These are phyloP conservation scores for Ogataea wickerhamii DNA, from an alignment of 805 yeast genomes.

Conservation along the genomic window DNA sequence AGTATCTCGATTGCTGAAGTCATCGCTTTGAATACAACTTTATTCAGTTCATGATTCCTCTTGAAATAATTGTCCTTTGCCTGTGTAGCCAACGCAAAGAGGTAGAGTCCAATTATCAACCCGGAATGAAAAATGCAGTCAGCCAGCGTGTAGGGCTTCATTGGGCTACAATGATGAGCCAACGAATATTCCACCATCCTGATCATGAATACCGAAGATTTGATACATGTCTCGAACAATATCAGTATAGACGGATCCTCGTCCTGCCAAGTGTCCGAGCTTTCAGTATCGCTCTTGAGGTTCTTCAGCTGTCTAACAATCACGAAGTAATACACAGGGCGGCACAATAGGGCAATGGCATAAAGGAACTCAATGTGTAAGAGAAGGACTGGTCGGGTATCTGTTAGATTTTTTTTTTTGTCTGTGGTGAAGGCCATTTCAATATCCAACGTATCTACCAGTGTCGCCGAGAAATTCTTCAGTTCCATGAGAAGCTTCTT, in stretches of 20 bases:
- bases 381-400: conserved; percentile 26
- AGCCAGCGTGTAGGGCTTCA: conserved; percentile 34
- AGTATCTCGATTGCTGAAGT: conserved; percentile 13
- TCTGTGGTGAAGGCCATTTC: conserved; percentile 22
- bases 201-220: conserved; percentile 33
- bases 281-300: conserved; percentile 16
- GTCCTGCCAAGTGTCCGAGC: conserved; percentile 11
- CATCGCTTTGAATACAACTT: conserved; percentile 11
- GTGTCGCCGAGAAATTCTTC: conserved; percentile 33
- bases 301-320: too few species aligned
- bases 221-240: conserved; percentile 37
- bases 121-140: conserved; percentile 38
- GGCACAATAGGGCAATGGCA: conserved; percentile 36
- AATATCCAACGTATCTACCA: conserved; percentile 30
- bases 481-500: conserved; percentile 34
- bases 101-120: conserved; percentile 32
- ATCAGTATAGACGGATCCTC: too few species aligned
- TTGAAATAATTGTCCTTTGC: conserved; percentile 9
- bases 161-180: conserved; percentile 30
- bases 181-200: conserved; percentile 29
- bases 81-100: conserved; percentile 19
- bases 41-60: conserved; percentile 13
- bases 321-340: conserved; percentile 40
- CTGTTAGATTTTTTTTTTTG: conserved; percentile 9
- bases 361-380: conserved; percentile 37